Evolutionary conservation across 2,329 filamentous ascomycete species (phyloP).

Genomic region (Diaporthe batatas): DNA sequence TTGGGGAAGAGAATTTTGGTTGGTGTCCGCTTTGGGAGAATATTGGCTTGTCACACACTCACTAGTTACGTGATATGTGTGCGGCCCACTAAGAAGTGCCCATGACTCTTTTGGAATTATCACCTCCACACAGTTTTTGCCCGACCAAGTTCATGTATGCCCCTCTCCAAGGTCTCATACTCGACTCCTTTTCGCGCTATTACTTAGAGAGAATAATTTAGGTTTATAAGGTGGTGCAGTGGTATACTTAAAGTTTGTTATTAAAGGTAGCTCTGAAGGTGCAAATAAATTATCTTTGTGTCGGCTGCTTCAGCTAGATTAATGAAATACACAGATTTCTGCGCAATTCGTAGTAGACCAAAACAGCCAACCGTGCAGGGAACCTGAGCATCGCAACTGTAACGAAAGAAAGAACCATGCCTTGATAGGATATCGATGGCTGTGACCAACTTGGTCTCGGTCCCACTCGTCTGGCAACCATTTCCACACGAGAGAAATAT

Average conservation of each 20-base stretch:
- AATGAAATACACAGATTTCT: background rate
- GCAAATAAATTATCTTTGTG: too few species aligned
- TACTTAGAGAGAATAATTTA: background rate
- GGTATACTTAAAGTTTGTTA: too few species aligned
- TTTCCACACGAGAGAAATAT: background rate
- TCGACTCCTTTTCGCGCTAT: background rate
- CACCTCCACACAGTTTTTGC: background rate
- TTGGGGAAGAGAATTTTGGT: background rate
- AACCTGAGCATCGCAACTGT: background rate
- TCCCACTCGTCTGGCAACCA: background rate
- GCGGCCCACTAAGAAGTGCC: slow-evolving; percentile 1
- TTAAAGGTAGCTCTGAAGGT: background rate
- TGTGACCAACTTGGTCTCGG: background rate
- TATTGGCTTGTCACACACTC: slow-evolving; percentile 6
- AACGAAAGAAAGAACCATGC: background rate
- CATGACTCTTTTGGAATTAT: background rate
- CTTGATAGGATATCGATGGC: background rate
- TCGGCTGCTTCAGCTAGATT: background rate
- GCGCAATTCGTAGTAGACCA: background rate
- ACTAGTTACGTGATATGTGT: background rate
- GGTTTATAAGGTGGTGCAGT: background rate
- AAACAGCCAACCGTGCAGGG: background rate
- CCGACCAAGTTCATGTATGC: background rate
- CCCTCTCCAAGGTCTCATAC: too few species aligned
- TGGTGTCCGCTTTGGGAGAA: background rate